phyloP scores from a whole-genome alignment of 306 rosid species.

The Citrullus mucosospermus region DNA sequence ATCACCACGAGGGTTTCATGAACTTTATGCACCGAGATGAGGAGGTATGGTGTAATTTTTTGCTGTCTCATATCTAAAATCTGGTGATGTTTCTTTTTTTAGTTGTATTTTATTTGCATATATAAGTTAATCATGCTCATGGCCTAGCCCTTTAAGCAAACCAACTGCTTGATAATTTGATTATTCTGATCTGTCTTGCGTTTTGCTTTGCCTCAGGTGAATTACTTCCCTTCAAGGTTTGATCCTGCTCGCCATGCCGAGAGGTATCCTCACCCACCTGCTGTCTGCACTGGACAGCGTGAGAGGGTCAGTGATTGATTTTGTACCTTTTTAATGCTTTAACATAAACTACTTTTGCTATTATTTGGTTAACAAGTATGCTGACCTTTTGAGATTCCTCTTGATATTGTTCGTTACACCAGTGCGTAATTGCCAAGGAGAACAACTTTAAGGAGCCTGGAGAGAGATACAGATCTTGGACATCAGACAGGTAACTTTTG shows the following conservation, averaged over 20 bases:
- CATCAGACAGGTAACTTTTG: constrained; percentile 56
- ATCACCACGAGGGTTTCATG: constrained; percentile 90
- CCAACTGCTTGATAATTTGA: not conserved
- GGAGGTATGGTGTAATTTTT: constrained; percentile 29
- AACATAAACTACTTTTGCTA: constrained; percentile 3
- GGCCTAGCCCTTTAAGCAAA: not conserved
- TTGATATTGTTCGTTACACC: not conserved
- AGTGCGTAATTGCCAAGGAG: constrained; percentile 58
- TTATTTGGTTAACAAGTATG: not conserved
- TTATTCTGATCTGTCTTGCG: not conserved
- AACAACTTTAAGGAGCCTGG: constrained; percentile 92
- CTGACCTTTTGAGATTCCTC: not conserved
- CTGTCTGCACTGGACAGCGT: constrained; percentile 26
- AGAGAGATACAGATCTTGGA: constrained; percentile 79
- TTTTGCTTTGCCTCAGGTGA: constrained; percentile 25
- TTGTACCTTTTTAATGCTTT: not conserved
- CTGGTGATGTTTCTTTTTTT: not conserved
- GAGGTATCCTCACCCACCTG: constrained; percentile 37
- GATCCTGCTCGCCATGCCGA: constrained; percentile 57
- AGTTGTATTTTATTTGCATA: not conserved
- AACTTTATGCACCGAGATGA: constrained; percentile 93
- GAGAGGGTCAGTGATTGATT: constrained; percentile 34
- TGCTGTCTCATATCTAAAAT: not conserved
- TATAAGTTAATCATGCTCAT: not conserved
- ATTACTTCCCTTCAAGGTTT: constrained; percentile 60